phyloP scores from a whole-genome alignment of 1,139 yeast species.

The Debaryomycetaceae sp. region DNA sequence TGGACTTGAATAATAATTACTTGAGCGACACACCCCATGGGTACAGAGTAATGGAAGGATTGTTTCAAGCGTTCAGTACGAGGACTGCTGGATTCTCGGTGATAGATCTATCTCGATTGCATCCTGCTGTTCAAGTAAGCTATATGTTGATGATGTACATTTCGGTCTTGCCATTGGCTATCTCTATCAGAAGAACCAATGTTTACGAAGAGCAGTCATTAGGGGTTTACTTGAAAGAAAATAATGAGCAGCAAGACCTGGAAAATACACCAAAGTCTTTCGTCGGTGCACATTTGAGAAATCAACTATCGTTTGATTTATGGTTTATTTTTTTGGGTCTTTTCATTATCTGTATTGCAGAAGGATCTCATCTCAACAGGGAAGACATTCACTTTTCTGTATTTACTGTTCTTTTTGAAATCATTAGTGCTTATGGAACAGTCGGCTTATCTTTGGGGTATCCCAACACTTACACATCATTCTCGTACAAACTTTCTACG shows the following conservation, averaged over 20 bases:
- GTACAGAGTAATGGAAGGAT: constrained; percentile 70
- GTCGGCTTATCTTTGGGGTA: constrained; percentile 90
- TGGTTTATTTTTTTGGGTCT: constrained; percentile 91
- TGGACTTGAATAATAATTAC: constrained; percentile 59
- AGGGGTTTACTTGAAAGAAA: constrained; percentile 66
- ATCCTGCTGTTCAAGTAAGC: constrained; percentile 90
- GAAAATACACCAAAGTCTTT: constrained; percentile 52
- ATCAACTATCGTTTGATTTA: constrained; percentile 88
- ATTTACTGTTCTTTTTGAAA: constrained; percentile 77
- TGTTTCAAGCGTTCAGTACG: constrained; percentile 88
- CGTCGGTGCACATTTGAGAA: constrained; percentile 83
- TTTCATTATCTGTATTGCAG: constrained; percentile 82
- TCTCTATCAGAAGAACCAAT: constrained; percentile 91
- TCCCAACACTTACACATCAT: constrained; percentile 62
- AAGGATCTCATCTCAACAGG: constrained; percentile 57
- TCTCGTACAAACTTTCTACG: constrained; percentile 66
- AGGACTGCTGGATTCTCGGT: constrained; percentile 91
- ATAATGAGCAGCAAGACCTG: constrained; percentile 22
- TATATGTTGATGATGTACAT: constrained; percentile 98
- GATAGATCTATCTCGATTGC: constrained; percentile 63
- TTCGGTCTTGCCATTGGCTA: constrained; percentile 92
- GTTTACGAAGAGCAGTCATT: constrained; percentile 96
- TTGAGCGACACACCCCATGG: constrained; percentile 57
- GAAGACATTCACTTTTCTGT: constrained; percentile 54
- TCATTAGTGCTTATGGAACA: constrained; percentile 93